A percentile compares a stretch with the other conserved stretches of the same genome.
Conservation (phyloP, 371 early-diverging fungal species). For the Mortierella sp. region DNA sequence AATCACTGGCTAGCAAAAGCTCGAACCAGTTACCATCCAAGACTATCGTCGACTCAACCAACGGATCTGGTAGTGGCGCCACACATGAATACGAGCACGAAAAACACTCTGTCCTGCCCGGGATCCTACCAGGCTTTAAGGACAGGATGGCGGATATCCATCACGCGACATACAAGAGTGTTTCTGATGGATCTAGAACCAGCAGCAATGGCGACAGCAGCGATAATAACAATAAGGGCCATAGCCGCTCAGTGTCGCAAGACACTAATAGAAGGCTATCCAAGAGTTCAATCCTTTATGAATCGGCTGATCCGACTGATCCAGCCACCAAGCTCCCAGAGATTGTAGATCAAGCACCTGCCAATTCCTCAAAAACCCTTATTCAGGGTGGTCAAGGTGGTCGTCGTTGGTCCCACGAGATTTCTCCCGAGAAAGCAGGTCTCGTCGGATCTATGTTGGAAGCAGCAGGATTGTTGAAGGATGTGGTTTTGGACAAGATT, state of each 20-base stretch:
- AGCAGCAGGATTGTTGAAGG: conserved; percentile 47
- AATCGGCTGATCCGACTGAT: conserved; percentile 32
- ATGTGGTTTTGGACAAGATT: conserved; percentile 54
- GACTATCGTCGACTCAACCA: background rate
- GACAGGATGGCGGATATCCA: conserved; percentile 49
- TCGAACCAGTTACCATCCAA: conserved; percentile 36
- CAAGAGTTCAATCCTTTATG: conserved; percentile 53
- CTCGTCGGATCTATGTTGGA: conserved; percentile 33
- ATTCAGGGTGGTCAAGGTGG: conserved; percentile 46
- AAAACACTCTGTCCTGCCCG: conserved; percentile 45
- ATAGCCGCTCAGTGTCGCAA: background rate
- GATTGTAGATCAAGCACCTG: background rate
- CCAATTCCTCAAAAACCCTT: conserved; percentile 24
- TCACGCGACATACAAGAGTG: conserved; percentile 35
- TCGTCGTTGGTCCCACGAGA: conserved; percentile 54
- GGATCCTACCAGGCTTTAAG: conserved; percentile 47
- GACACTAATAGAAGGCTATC: conserved; percentile 17
- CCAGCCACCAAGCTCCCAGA: conserved; percentile 11
- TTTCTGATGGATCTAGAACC: background rate
- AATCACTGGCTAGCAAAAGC: conserved; percentile 39
- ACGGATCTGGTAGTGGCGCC: background rate
- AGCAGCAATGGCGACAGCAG: background rate
- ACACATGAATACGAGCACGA: conserved; percentile 33
- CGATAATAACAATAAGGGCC: background rate
- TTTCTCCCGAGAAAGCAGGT: conserved; percentile 54